Base-by-base conservation (phyloP, 306 rosid species). In the Cucumis cinereus region DNA sequence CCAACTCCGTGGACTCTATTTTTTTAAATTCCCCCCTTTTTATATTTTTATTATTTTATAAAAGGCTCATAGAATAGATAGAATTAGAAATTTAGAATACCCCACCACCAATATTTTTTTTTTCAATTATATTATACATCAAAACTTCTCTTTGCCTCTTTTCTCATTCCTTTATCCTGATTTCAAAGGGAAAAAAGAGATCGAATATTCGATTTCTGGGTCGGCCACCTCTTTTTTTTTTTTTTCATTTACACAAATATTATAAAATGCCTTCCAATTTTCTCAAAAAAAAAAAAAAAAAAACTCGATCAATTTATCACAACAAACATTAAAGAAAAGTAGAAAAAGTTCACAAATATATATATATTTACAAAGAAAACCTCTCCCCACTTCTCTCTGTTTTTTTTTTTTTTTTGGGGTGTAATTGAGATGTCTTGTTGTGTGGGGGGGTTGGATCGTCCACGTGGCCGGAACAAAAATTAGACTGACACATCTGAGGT, bases 401-500 rank as follows among this genome's bases (percentile, higher is more conserved):
- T 8, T 1, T 4, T 24, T 9, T 47, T 7, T 7, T 61, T 30
- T 7, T 61, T 30, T 33, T 61, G 28, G 66, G 26, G 40, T 28
- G 50, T 17, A 35, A 63, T 33, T 64, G 72, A 63, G 71, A 63
- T 63, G 72, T 36, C 23, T 26, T 26, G 59, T 64, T 66, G 79
- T 54, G 23, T 38, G 64, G 6, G 77, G 76, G 67, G 49, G 70
- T 78, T 75, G 69, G 58, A 76, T 58, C 71, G 56, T 38, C 57
- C 74, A 24, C 47, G 76, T 57, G 71, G 79, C 58, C 53, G 43
- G 28, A 56, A 41, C 45, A 61, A 26, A 72, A 85, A 56, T 85
- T 71, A 87, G 45, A 77, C 81, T 24, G 83, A 84, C 80, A 80
- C 81, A 50, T 81, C 79, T 43, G 83, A 80, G 9, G 83, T 47